Evolutionary conservation across 2,329 filamentous ascomycete genomes (phyloP), one percentile per base, ranked within the genome.

Genomic region (Stemphylium vesicarium): DNA sequence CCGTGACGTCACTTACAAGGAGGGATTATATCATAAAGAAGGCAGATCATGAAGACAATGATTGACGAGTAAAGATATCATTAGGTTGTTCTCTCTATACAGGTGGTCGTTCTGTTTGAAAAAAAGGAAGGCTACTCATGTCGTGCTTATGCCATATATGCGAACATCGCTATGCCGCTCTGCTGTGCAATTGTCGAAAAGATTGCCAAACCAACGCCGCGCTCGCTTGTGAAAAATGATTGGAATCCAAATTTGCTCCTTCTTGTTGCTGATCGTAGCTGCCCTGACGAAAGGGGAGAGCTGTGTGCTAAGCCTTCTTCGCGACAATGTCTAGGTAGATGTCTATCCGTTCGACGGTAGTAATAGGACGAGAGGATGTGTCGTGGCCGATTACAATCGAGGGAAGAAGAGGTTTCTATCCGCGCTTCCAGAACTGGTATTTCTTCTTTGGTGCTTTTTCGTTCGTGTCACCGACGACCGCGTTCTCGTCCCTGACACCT

Each of bases 381-480:
- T 36, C 10, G 7, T 45, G 10, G n/a, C 31, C 32, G 26, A 39
- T 12, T 3, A 13, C 18, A 9, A 40, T 26, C n/a, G 18, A 38
- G n/a, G 29, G 37, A 13, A 39, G 35, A 20, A 43, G 32, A 22
- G 41, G 43, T 33, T 32, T 13, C 56, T 63, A 63, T 9, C 53
- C 51, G 12, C 59, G 56, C 50, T 62, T 57, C 61, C 61, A 63
- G 32, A 63, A 63, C 22, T 56, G 48, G 22, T 57, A 51, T 33
- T 59, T 59, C 46, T 57, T 59, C 44, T 57, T 57, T 18, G 47
- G 43, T 20, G 33, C 43, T 18, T 53, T 50, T 16, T 50, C 43
- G 22, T 42, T 50, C 4, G 44, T 39, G 13, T 52, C 57, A 13
- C 38, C 53, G 4, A 39, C 58, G 10, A 38, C 44, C 12, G 46